These are phyloP conservation scores for Sinapis alba DNA, from an alignment of 441 rosid genomes.

Conservation along the genomic window DNA sequence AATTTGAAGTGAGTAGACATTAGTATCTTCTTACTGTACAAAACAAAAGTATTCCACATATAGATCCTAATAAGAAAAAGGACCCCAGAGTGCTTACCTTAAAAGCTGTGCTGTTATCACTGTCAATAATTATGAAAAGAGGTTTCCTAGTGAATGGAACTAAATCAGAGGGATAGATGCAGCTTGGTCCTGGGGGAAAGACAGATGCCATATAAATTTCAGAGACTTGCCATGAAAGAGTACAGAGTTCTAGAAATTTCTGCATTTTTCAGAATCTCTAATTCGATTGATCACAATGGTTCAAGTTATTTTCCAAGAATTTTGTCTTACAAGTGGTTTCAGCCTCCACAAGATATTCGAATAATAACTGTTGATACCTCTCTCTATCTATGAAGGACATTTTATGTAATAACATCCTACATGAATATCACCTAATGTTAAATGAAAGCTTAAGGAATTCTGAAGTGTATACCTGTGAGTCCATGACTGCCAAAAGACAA, in stretches of 20 bases:
- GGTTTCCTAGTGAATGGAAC: conserved; percentile 94
- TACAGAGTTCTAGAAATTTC: background rate
- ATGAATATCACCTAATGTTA: conserved; percentile 7
- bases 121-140: conserved; percentile 80
- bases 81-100: conserved; percentile 50
- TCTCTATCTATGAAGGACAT: background rate
- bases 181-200: conserved; percentile 66
- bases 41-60: conserved; percentile 1
- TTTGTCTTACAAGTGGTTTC: background rate
- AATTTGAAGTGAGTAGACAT: conserved; percentile 20
- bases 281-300: conserved; percentile 4
- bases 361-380: background rate
- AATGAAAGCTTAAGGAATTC: conserved; percentile 11
- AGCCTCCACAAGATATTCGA: background rate
- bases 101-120: conserved; percentile 73
- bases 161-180: conserved; percentile 83
- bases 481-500: conserved; percentile 75
- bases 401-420: background rate
- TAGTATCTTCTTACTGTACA: background rate
- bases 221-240: conserved; percentile 1
- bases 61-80: conserved; percentile 9
- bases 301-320: background rate
- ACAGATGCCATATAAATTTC: conserved; percentile 20
- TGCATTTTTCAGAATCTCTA: conserved; percentile 13
- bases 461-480: conserved; percentile 66